phyloP scores from a whole-genome alignment of 2,329 filamentous ascomycete genomes.

The Alternaria conjuncta region DNA sequence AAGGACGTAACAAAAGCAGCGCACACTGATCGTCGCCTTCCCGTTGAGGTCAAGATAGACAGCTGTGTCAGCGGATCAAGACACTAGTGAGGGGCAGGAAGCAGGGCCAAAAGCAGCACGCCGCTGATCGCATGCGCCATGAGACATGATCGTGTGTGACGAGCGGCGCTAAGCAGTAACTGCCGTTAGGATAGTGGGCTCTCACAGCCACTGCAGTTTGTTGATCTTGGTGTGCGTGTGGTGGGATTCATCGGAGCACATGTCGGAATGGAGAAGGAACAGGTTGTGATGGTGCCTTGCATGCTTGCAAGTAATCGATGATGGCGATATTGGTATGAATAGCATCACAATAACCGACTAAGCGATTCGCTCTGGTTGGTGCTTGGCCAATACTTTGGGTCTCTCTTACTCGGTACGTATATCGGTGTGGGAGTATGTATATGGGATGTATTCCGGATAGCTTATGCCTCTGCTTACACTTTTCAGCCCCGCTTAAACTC shows the following conservation, averaged over 20 bases:
- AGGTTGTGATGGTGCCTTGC: neutral
- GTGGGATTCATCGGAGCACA: neutral
- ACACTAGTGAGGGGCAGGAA: neutral
- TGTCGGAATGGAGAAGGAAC: neutral
- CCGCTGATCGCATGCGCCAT: conserved; percentile 1
- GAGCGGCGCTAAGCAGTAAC: neutral
- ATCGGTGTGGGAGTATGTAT: neutral
- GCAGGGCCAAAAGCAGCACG: conserved; percentile 2
- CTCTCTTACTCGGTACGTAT: neutral
- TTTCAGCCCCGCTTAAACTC: neutral
- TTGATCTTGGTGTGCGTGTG: conserved; percentile 1
- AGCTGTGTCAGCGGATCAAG: conserved; percentile 1
- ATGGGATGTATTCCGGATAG: neutral
- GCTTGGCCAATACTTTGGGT: neutral
- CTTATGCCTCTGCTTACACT: neutral
- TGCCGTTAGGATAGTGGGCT: neutral
- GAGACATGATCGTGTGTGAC: neutral
- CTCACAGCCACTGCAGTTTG: neutral
- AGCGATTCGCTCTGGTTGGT: neutral
- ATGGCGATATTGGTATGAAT: neutral
- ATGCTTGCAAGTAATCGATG: neutral
- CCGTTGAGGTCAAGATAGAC: conserved; percentile 2
- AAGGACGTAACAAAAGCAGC: neutral
- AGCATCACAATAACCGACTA: neutral
- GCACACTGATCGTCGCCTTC: conserved; percentile 4